These are phyloP conservation scores for Salix caprea DNA, from an alignment of 345 rosid species.

Conservation along the genomic window DNA sequence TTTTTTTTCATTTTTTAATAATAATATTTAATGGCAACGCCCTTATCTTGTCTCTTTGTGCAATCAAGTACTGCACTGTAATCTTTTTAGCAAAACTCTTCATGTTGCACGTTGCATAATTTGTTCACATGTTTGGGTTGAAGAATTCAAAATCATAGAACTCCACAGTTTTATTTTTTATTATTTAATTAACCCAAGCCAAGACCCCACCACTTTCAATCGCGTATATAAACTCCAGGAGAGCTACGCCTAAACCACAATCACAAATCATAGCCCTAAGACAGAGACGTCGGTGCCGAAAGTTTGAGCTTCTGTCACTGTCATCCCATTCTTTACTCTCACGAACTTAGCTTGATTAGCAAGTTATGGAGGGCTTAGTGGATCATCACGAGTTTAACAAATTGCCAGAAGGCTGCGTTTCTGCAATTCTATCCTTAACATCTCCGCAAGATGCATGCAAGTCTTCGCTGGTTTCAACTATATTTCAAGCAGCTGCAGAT, in stretches of 20 bases:
- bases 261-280: not conserved
- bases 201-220: not conserved
- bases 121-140: not conserved
- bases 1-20: not conserved
- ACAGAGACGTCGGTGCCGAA: not conserved
- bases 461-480: conserved; percentile 41
- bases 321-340: not conserved
- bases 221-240: not conserved
- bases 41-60: not conserved
- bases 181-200: not conserved
- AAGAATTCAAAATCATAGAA: no score
- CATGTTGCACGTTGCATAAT: fast-evolving
- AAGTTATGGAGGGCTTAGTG: conserved; percentile 4
- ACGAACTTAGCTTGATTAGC: not conserved
- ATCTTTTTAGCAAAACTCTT: not conserved
- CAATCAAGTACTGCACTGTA: not conserved
- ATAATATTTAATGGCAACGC: not conserved
- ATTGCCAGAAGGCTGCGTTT: conserved; percentile 61
- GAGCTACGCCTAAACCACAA: not conserved
- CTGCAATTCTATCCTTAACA: conserved; percentile 51
- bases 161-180: not conserved
- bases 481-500: conserved; percentile 52
- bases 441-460: conserved; percentile 54
- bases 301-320: not conserved
- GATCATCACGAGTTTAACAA: not conserved